Base-by-base conservation (phyloP, 2,329 filamentous ascomycete genomes). In the Ophiostoma tasmaniense region DNA sequence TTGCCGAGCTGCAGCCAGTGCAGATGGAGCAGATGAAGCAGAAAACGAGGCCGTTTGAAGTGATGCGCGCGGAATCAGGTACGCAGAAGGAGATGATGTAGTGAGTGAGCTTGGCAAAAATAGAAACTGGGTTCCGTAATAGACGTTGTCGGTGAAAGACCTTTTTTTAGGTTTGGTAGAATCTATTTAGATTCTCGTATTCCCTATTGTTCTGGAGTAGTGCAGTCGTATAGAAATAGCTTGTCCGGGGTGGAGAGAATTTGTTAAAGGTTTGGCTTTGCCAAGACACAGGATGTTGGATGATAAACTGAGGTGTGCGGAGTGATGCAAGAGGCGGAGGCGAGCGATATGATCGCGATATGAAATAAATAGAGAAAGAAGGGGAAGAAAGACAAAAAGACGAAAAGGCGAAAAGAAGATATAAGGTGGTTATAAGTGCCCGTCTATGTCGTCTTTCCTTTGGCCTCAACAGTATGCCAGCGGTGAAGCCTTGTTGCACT, bases 171-270 rank as follows among this genome's bases (percentile, higher is more conserved):
- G 11, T 11, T 42, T 13, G 62, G 62, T 42, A 14, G 20, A 35
- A 13, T 37, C 20, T n/a, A 45, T 45, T 45, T 64, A 42, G 35
- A n/a, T 13, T 64, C 61, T 13, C 37, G 37, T 14, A 13, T 39
- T 14, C 37, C 62, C n/a, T 42, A 64, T 64, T 64, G 20, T 35
- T 25, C 33, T 22, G 2, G 5, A 22, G 62, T 64, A 25, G 62
- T 25, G 62, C 28, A 42, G 62, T 64, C 62, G 62, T 64, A 64
- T 64, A 64, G 14, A 35, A 35, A 14, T 64, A 64, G 62, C 35
- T 64, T 42, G 17, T 64, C 2, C 35, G 35, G 35, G 62, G 62
- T 64, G 62, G 62, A 25, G 28, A 39, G 30, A 13, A 42, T 2
- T 64, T 17, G 33, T 64, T 8, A 42, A 64, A 39, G 33, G 25